Conservation (phyloP, 2,329 filamentous ascomycete genomes). For the Basipetospora sp. region DNA sequence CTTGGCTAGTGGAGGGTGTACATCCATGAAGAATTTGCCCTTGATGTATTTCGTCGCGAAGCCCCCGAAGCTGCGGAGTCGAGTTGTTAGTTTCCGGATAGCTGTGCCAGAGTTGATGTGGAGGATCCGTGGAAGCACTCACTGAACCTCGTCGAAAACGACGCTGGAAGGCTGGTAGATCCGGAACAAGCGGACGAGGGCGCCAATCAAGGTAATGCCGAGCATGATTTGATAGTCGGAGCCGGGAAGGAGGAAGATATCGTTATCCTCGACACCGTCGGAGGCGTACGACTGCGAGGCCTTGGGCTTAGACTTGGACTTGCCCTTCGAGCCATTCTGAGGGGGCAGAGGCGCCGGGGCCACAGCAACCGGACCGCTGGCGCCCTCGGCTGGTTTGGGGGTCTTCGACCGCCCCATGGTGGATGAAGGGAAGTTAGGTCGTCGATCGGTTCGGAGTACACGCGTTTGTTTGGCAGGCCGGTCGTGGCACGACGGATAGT, state of each 20-base stretch:
- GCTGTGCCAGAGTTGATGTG: neutral
- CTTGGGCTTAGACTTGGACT: slow-evolving; percentile 23
- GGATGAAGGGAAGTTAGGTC: neutral
- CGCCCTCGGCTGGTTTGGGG: slow-evolving; percentile 3
- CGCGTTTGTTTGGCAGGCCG: too few relatives aligned
- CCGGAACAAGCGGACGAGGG: slow-evolving; percentile 74
- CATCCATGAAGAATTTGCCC: slow-evolving; percentile 98
- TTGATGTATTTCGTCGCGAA: slow-evolving; percentile 99
- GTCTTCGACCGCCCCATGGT: slow-evolving; percentile 3
- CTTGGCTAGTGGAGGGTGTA: slow-evolving; percentile 95
- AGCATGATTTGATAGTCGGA: slow-evolving; percentile 71
- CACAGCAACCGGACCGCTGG: neutral
- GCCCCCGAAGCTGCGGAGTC: slow-evolving; percentile 64
- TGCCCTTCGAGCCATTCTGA: slow-evolving; percentile 13
- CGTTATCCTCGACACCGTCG: slow-evolving; percentile 72
- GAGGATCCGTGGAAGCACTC: slow-evolving; percentile 28
- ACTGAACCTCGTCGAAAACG: slow-evolving; percentile 99
- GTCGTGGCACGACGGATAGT: too few relatives aligned
- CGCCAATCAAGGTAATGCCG: slow-evolving; percentile 58
- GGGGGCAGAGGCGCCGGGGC: neutral
- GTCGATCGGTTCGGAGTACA: neutral
- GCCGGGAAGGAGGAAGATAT: slow-evolving; percentile 73
- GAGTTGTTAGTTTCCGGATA: neutral
- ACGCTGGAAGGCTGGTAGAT: slow-evolving; percentile 95
- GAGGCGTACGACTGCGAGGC: slow-evolving; percentile 49